Base-by-base conservation (phyloP, 139 green algal genomes). In the Nannochloris sp. region DNA sequence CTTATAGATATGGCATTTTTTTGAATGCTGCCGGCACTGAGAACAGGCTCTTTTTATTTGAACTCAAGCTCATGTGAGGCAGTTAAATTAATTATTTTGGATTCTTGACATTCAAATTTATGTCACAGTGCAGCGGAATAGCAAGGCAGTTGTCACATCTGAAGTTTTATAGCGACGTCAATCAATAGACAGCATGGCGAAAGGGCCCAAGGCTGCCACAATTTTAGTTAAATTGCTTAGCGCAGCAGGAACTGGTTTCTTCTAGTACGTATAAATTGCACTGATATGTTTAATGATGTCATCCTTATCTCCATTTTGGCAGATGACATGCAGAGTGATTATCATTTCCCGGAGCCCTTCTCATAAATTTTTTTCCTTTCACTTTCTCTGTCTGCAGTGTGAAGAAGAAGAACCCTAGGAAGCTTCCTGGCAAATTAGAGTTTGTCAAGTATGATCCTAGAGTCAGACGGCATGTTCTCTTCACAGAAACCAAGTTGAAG, bases 391-490 rank as follows among this genome's bases (percentile, higher is more conserved):
- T 76, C 57, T 90, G 89, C 55, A 89, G 89, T 57, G 87, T 93
- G 3, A 84, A 79, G 27, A 71, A 64, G n/a, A 89, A 89, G 63
- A 93, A 93, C 48, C 87, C 87, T 0, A 65, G 77, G n/a, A 89
- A 76, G 24, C 32, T 65, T 31, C 75, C 75, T 8, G 47, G 74
- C 15, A 89, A 89, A 64, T 63, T 90, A 32, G 71, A 87, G 39
- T 87, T 92, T 45, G 34, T 83, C 1, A 93, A 92, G 68, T 93
- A 93, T 57, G 87, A 93, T 64, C 87, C 87, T 6, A 63, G 64
- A 4, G 87, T 92, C 27, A 44, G 58, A 32, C 64, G 72, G 19
- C 87, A 93, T 53, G 87, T 94, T 29, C 77, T 93, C 1, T 93
- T 93, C 55, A 72, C 70, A 3, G 87, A 93, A 55, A 83, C 77